Base-by-base conservation (phyloP, 1,284 basidiomycete genomes). In the Omphalotus olearius region DNA sequence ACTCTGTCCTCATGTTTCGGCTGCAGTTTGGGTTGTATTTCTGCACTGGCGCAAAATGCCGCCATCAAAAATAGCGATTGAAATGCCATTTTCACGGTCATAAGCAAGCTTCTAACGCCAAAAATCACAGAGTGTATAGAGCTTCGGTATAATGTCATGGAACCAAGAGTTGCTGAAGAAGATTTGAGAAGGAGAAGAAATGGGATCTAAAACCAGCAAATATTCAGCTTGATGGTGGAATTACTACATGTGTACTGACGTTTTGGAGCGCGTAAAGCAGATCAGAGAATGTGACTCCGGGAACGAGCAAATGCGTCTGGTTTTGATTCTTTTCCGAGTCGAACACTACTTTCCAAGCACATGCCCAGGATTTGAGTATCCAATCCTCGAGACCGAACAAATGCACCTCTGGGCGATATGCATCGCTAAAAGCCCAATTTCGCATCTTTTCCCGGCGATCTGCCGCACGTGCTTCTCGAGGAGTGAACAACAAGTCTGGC, bases 51-150 rank as follows among this genome's bases (percentile, higher is more conserved):
- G 58, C 80, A 83, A 62, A 89, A 92, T 6, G 90, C 88, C 39
- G 85, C 85, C 80, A 92, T 84, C 56, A 88, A 72, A 68, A 92
- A 93, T 37, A 91, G 76, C 14, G 82, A 79, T 64, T 93, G 90
- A 60, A 85, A 90, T 17, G 82, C 80, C 79, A 84, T 82, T 52
- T 79, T 79, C 20, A 75, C 64, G 5, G 82, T 86, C 40, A 78
- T 77, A 23, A 82, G 62, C 53, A 91, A 64, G 56, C 79, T 79
- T 50, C 80, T 72, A 50, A 79, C 72, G 3, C 86, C 79, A 61
- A 78, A 78, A 14, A 89, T 71, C 36, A 91, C 73, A 17, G 82
- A 78, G 53, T 85, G 83, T n/a, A 90, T 77, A 5, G 87, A 87
- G 56, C 73, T 81, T 53, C 87, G 83, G 64, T 91, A 92, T 18